Percentiles rank a stretch among this genome's conserved stretches.
These are phyloP conservation scores for Clonostachys solani DNA, from an alignment of 2,329 filamentous ascomycete species.

Conservation along the genomic window DNA sequence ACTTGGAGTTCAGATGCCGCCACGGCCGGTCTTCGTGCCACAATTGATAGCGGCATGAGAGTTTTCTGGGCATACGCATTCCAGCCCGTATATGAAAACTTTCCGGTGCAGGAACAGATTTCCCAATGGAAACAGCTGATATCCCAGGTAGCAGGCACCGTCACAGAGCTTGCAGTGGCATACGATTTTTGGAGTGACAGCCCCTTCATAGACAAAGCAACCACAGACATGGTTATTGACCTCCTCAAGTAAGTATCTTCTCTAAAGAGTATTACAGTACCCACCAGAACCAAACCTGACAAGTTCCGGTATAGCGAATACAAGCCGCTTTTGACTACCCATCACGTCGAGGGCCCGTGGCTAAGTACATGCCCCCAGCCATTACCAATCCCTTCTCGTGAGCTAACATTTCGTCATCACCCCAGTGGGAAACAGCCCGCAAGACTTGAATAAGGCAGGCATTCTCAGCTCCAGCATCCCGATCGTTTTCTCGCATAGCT, in stretches of 20 bases:
- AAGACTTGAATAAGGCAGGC: conserved; percentile 25
- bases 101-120: conserved; percentile 2
- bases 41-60: conserved; percentile 37
- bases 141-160: background rate
- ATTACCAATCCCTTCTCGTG: too few relatives aligned
- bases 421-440: conserved; percentile 25
- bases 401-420: too few relatives aligned
- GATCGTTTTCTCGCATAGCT: conserved; percentile 47
- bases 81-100: conserved; percentile 14
- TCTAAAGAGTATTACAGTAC: background rate
- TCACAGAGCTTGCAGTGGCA: conserved; percentile 31
- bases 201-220: too few relatives aligned
- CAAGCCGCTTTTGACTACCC: conserved; percentile 41
- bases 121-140: conserved; percentile 3
- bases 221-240: too few relatives aligned
- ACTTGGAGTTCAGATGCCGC: conserved; percentile 37
- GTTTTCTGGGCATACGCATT: conserved; percentile 42
- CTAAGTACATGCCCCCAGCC: conserved; percentile 3
- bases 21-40: conserved; percentile 38
- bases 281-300: conserved; percentile 9
- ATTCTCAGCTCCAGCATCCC: conserved; percentile 38
- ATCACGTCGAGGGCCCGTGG: conserved; percentile 33
- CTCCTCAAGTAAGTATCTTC: too few relatives aligned
- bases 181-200: conserved; percentile 29
- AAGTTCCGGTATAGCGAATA: conserved; percentile 14